A percentile compares a stretch with the other conserved stretches of the same genome.
Evolutionary conservation across 2,329 filamentous ascomycete genomes (phyloP).

Genomic region (Botryotinia narcissicola): DNA sequence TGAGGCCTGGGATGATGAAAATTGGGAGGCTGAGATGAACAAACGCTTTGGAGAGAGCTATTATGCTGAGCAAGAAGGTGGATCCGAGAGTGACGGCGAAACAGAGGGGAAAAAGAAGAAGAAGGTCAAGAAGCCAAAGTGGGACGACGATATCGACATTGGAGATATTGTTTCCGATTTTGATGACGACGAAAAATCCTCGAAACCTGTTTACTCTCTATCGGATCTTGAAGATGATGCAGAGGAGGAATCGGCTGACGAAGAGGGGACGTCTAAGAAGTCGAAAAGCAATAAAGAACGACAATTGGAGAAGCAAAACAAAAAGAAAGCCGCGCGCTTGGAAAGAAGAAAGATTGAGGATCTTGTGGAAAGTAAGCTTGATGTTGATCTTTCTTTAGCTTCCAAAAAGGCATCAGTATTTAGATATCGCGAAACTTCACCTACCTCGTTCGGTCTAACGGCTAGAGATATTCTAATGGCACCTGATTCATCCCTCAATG

Average conservation of each 20-base stretch:
- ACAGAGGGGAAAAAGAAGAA: conserved; percentile 55
- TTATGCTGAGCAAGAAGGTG: conserved; percentile 69
- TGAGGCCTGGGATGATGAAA: conserved; percentile 81
- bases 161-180: conserved; percentile 88
- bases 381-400: conserved; percentile 64
- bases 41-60: conserved; percentile 87
- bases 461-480: conserved; percentile 86
- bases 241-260: conserved; percentile 45
- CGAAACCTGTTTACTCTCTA: conserved; percentile 52
- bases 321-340: conserved; percentile 71
- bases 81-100: conserved; percentile 58
- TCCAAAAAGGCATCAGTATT: conserved; percentile 56
- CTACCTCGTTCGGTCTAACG: conserved; percentile 84
- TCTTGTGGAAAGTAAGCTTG: conserved; percentile 77
- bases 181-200: conserved; percentile 55
- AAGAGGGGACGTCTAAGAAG: conserved; percentile 47
- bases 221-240: conserved; percentile 49
- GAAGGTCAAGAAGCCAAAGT: conserved; percentile 76
- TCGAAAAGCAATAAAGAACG: conserved; percentile 59
- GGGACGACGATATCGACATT: conserved; percentile 98
- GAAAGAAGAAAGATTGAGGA: conserved; percentile 83
- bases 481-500: conserved; percentile 81
- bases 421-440: conserved; percentile 92
- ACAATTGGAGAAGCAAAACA: conserved; percentile 56
- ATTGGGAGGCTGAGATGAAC: conserved; percentile 89